Evolutionary conservation across 2,329 filamentous ascomycete genomes (phyloP).

Genomic region (Ascochyta fabae): DNA sequence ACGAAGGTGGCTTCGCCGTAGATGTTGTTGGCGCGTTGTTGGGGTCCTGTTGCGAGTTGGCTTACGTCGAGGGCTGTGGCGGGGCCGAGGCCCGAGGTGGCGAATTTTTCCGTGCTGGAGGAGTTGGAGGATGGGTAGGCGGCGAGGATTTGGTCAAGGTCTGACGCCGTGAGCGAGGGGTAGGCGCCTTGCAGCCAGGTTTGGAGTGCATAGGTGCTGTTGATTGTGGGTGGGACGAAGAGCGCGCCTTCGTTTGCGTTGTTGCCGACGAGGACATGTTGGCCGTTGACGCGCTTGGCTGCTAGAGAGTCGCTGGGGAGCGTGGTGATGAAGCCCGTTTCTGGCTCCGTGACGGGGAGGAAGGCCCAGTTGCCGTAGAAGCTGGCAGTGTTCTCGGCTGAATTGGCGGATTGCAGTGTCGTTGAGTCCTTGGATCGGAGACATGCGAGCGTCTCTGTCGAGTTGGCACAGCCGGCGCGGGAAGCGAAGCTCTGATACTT

Average conservation of each 20-base stretch:
- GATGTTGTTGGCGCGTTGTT: slow-evolving; percentile 61
- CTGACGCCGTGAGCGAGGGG: slow-evolving; percentile 48
- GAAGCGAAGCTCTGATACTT: slow-evolving; percentile 54
- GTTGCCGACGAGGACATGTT: slow-evolving; percentile 46
- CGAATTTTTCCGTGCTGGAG: slow-evolving; percentile 1
- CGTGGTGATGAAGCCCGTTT: slow-evolving; percentile 47
- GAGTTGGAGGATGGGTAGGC: slow-evolving; percentile 47
- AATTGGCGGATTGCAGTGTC: slow-evolving; percentile 48
- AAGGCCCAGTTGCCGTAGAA: slow-evolving; percentile 52
- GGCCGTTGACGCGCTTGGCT: slow-evolving; percentile 46
- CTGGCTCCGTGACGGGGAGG: slow-evolving; percentile 49
- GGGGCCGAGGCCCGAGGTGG: slow-evolving; percentile 30
- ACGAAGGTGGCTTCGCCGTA: slow-evolving; percentile 63
- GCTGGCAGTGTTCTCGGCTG: slow-evolving; percentile 42
- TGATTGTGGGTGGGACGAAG: slow-evolving; percentile 56
- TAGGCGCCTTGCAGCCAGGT: slow-evolving; percentile 49
- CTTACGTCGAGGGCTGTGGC: slow-evolving; percentile 60
- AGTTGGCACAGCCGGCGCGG: slow-evolving; percentile 34
- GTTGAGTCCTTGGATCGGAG: slow-evolving; percentile 43
- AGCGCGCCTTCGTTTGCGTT: slow-evolving; percentile 59
- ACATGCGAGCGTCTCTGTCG: slow-evolving; percentile 49
- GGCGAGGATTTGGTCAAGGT: slow-evolving; percentile 49
- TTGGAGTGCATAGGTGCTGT: slow-evolving; percentile 49
- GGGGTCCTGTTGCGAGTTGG: slow-evolving; percentile 58
- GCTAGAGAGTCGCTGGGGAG: slow-evolving; percentile 48